Base-by-base conservation (phyloP, 208 protist genomes). In the Trypanosoma melophagium region DNA sequence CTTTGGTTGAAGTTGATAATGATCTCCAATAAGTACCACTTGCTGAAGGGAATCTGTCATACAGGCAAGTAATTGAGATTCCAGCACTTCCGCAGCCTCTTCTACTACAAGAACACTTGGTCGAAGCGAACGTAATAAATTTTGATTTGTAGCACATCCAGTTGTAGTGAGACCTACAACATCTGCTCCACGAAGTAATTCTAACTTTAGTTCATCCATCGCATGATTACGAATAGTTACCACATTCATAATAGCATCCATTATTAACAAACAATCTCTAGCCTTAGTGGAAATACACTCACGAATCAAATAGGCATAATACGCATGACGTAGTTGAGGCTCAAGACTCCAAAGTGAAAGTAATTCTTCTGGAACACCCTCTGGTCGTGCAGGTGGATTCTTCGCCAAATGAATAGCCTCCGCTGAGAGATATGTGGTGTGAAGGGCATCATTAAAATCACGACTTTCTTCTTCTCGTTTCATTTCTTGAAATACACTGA, bases 101-200 rank as follows among this genome's bases (percentile, higher is more conserved):
- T 98, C 95, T 25, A 97, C 89, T 17, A 98, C 75, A 35, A 98
- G 66, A 47, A 98, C 89, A 50, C 81, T 92, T 35, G 93, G 83
- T 2, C 79, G 73, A 9, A 97, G 75, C 0, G 81, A 89, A 31
- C 86, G 80, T 38, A 98, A 60, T n/a, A 98, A 63, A 51, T 89
- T 89, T 55, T 91, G 84, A 71, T 97, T 89, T 73, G 92, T 95
- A 7, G 95, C 92, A 42, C 90, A 96, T 22, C 93, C 94, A 1
- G 94, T 97, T 28, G 95, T 97, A 21, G 96, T 98, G 17, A 95
- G 73, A 51, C 93, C 96, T 54, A 98, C 84, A n/a, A 98, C 84
- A 66, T 96, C 86, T 7, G 89, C 90, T 9, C 83, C 86, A 7
- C 80, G 83, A 63, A 96, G 84, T 14, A 96, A 69, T 12, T 76